phyloP scores from a whole-genome alignment of 371 early-diverging fungal genomes.

The Batrachochytrium dendrobatidis region DNA sequence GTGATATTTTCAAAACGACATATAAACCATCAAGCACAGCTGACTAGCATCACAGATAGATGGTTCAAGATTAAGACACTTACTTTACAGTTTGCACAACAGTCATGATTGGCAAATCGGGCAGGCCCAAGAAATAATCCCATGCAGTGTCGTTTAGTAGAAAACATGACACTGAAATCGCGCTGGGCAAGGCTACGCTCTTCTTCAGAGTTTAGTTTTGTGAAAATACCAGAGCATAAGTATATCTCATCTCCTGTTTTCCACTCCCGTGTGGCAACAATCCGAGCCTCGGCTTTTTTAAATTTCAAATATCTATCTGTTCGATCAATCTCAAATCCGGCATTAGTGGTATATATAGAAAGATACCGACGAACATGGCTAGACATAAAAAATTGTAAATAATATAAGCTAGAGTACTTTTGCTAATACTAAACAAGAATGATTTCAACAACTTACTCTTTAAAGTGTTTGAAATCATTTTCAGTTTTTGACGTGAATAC shows the following conservation, averaged over 20 bases:
- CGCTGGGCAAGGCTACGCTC: conserved; percentile 59
- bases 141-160: conserved; percentile 57
- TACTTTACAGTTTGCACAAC: conserved; percentile 75
- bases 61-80: conserved; percentile 1
- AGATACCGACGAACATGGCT: conserved; percentile 58
- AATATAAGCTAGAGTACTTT: background rate
- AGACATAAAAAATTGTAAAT: background rate
- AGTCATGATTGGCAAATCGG: conserved; percentile 94
- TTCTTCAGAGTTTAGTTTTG: conserved; percentile 60
- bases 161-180: conserved; percentile 87
- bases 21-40: conserved; percentile 3
- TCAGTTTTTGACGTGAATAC: background rate
- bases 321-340: conserved; percentile 65
- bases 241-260: conserved; percentile 64
- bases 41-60: background rate
- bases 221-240: conserved; percentile 73
- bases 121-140: conserved; percentile 92
- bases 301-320: conserved; percentile 68
- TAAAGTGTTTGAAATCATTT: background rate
- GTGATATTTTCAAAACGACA: conserved; percentile 16
- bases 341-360: conserved; percentile 70
- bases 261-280: conserved; percentile 76
- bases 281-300: conserved; percentile 70
- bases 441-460: background rate
- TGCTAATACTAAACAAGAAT: background rate